A percentile compares a stretch with the other conserved stretches of the same genome.
Evolutionary conservation across 2,329 filamentous ascomycete genomes (phyloP).

Genomic region (Colletotrichum tropicicola): DNA sequence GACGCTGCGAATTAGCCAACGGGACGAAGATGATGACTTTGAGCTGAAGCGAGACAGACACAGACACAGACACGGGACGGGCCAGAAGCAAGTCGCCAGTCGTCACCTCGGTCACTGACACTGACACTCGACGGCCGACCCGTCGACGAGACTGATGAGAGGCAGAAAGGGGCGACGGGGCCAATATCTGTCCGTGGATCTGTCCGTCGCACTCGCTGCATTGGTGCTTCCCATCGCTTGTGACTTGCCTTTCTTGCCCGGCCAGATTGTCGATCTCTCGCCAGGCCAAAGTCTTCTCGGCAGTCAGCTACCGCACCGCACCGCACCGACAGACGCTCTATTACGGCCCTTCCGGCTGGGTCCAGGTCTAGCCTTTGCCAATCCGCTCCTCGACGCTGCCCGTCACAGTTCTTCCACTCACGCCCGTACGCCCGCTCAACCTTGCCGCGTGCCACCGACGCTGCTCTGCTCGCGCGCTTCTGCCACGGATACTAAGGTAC

Average conservation of each 20-base stretch:
- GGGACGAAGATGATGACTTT: constrained; percentile 9
- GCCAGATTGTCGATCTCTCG: constrained; percentile 13
- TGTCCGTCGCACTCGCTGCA: too few species aligned
- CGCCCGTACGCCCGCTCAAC: too few species aligned
- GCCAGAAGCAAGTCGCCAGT: background rate
- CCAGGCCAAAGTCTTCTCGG: constrained; percentile 8
- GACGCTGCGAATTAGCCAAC: constrained; percentile 2
- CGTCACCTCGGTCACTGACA: background rate
- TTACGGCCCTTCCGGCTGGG: constrained; percentile 1
- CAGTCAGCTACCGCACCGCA: background rate
- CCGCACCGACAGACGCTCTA: background rate
- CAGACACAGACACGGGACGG: background rate
- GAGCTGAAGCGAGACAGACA: constrained; percentile 13
- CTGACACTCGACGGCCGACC: background rate
- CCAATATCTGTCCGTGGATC: too few species aligned
- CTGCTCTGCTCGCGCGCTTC: too few species aligned
- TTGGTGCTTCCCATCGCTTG: background rate
- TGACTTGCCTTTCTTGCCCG: background rate
- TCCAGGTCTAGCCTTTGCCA: background rate
- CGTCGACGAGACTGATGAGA: background rate
- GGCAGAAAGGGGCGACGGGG: too few species aligned
- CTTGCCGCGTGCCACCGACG: too few species aligned
- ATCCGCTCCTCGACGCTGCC: background rate
- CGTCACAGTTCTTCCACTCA: too few species aligned
- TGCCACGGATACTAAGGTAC: background rate